Conservation (phyloP, 352 stramenopile species). For the Phytopythium oedochilum region DNA sequence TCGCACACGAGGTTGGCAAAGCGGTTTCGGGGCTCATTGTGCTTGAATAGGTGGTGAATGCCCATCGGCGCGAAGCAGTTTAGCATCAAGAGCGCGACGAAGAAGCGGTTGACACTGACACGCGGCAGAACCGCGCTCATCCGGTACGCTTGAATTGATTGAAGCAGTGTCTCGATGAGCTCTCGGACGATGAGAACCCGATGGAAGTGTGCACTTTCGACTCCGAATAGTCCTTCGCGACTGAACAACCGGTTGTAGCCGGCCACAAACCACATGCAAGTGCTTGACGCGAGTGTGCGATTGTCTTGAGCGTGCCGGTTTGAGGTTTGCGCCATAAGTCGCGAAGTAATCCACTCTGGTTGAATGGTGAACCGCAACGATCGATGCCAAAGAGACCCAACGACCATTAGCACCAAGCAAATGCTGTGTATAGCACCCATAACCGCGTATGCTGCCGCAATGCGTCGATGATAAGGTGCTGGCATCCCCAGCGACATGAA, state of each 20-base stretch:
- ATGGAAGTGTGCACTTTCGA: conserved; percentile 19
- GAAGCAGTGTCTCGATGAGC: conserved; percentile 19
- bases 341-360: neutral
- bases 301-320: neutral
- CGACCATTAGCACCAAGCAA: conserved; percentile 14
- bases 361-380: conserved; percentile 11
- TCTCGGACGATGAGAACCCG: conserved; percentile 23
- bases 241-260: too few species aligned
- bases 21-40: conserved; percentile 8
- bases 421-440: conserved; percentile 13
- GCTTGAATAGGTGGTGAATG: conserved; percentile 2
- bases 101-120: conserved; percentile 28
- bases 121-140: conserved; percentile 23
- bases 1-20: conserved; percentile 20
- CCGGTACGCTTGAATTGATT: conserved; percentile 21
- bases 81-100: conserved; percentile 19
- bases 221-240: conserved; percentile 17
- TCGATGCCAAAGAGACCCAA: conserved; percentile 14
- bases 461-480: conserved; percentile 7
- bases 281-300: too few species aligned
- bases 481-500: conserved; percentile 23
- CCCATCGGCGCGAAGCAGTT: conserved; percentile 25
- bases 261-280: too few species aligned
- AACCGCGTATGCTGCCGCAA: conserved; percentile 9
- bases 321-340: neutral